Conservation (phyloP, 495 filamentous ascomycete genomes). For the Symbiotaphrina buchneri region DNA sequence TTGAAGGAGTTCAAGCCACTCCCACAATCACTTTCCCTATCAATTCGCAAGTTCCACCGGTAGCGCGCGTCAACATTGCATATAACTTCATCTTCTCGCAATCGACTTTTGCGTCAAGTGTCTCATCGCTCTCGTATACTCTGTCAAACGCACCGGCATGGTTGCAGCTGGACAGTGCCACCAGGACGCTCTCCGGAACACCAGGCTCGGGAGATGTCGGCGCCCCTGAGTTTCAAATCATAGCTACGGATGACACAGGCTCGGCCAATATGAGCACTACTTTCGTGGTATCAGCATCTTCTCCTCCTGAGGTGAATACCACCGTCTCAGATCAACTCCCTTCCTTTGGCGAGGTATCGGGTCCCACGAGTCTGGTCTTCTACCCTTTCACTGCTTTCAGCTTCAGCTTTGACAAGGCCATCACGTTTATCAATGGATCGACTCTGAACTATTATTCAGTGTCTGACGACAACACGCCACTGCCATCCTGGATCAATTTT, state of each 20-base stretch:
- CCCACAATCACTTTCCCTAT: conserved; percentile 36
- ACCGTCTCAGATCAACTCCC: conserved; percentile 24
- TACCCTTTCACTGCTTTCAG: conserved; percentile 21
- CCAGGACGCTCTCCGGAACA: conserved; percentile 39
- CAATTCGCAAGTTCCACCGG: conserved; percentile 56
- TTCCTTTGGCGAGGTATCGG: conserved; percentile 19
- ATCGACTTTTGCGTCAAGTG: conserved; percentile 37
- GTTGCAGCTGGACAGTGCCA: conserved; percentile 40
- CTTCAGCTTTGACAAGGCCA: conserved; percentile 19
- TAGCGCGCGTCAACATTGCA: conserved; percentile 37
- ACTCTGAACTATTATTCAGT: conserved; percentile 48
- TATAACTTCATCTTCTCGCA: conserved; percentile 47
- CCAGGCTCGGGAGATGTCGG: conserved; percentile 32
- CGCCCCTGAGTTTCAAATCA: conserved; percentile 27
- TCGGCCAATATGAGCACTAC: conserved; percentile 33
- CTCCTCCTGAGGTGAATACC: conserved; percentile 23
- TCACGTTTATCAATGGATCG: conserved; percentile 19
- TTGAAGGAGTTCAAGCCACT: too few species aligned
- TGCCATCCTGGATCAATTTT: conserved; percentile 76
- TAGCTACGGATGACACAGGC: conserved; percentile 35
- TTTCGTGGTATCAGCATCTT: conserved; percentile 32
- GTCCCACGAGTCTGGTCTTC: conserved; percentile 21
- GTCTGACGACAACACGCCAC: conserved; percentile 50
- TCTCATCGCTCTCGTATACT: conserved; percentile 31
- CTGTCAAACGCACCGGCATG: conserved; percentile 39